Conservation (phyloP, 345 rosid genomes). For the Populus pruinosa region DNA sequence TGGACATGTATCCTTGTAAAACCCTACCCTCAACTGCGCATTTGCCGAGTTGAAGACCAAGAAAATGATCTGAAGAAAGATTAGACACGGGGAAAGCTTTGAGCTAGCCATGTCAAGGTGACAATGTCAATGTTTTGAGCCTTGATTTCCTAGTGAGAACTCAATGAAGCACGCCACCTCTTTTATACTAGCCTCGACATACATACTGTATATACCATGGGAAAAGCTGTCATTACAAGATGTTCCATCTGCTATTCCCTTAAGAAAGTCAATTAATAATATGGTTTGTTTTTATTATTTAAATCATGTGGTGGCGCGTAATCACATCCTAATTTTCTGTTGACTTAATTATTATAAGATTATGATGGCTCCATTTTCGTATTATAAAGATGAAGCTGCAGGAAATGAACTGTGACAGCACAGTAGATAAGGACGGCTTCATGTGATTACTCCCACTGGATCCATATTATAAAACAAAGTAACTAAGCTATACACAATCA, state of each 20-base stretch:
- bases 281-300: neutral
- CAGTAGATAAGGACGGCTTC: neutral
- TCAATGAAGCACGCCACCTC: neutral
- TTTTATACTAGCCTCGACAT: constrained; percentile 10
- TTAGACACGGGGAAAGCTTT: constrained; percentile 24
- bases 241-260: neutral
- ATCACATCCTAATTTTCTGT: neutral
- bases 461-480: too few species aligned
- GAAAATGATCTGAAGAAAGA: constrained; percentile 19
- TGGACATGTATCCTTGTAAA: constrained; percentile 45
- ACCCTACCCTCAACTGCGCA: constrained; percentile 54
- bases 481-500: too few species aligned
- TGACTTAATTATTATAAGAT: neutral
- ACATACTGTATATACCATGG: neutral
- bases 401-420: neutral
- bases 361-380: neutral
- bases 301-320: neutral
- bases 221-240: constrained; percentile 4
- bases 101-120: constrained; percentile 26
- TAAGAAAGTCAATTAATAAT: neutral
- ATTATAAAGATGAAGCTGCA: neutral
- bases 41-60: constrained; percentile 22
- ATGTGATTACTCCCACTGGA: neutral
- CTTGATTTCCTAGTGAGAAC: neutral
- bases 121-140: neutral